Evolutionary conservation across 495 filamentous ascomycete genomes (phyloP).

Genomic region (Trichoderma gamsii): DNA sequence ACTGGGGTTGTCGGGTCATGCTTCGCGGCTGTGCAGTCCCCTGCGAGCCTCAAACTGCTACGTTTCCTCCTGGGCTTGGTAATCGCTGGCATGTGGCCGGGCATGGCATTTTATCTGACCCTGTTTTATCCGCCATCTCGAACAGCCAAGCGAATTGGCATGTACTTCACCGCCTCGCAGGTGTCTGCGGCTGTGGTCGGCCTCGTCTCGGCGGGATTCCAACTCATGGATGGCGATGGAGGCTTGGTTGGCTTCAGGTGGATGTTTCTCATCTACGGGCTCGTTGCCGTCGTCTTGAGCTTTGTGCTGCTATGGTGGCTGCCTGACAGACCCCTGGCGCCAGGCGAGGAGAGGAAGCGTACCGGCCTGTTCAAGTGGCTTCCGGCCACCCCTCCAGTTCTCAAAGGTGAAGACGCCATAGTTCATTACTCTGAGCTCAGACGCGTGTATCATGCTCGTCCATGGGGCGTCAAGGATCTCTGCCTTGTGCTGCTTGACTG

Average conservation of each 20-base stretch:
- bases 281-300: constrained; percentile 65
- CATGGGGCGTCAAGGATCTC: constrained; percentile 67
- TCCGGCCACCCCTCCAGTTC: constrained; percentile 58
- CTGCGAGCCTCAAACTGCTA: constrained; percentile 86
- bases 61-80: constrained; percentile 83
- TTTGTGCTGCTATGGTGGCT: constrained; percentile 80
- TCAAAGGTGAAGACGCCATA: constrained; percentile 70
- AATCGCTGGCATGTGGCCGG: constrained; percentile 91
- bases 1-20: constrained; percentile 79
- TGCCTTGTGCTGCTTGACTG: constrained; percentile 67
- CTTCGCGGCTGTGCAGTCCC: constrained; percentile 71
- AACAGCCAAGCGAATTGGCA: constrained; percentile 81
- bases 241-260: constrained; percentile 84
- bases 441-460: constrained; percentile 65
- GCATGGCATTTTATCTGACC: constrained; percentile 90
- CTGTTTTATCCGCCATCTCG: constrained; percentile 84
- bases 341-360: constrained; percentile 47
- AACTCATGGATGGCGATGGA: constrained; percentile 73
- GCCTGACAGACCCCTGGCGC: constrained; percentile 70
- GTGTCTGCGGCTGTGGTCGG: constrained; percentile 87
- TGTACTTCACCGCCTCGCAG: constrained; percentile 85
- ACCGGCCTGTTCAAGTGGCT: constrained; percentile 51
- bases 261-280: constrained; percentile 90
- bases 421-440: constrained; percentile 82
- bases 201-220: constrained; percentile 84